phyloP scores from a whole-genome alignment of 805 yeast species.

The Lipomyces kockii region DNA sequence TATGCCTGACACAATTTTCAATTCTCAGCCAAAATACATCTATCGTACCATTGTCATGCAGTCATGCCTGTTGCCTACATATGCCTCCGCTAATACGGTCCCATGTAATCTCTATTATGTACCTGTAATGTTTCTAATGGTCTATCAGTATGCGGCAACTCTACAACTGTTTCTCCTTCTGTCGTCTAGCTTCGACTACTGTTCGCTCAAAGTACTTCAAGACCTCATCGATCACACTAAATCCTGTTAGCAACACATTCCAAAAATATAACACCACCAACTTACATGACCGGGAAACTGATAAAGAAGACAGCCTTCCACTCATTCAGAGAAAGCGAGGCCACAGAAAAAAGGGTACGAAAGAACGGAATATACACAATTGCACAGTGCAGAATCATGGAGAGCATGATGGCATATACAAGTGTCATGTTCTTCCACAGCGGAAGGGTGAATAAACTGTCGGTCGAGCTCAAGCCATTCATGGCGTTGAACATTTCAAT shows the following conservation, averaged over 20 bases:
- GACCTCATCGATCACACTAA: constrained; percentile 45
- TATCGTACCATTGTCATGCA: not conserved
- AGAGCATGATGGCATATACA: constrained; percentile 47
- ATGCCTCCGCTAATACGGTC: not conserved
- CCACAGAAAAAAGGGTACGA: constrained; percentile 45
- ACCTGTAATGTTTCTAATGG: not conserved
- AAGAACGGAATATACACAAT: constrained; percentile 48
- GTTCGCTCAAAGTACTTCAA: constrained; percentile 47
- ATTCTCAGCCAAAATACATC: not conserved
- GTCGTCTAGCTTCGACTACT: constrained; percentile 20
- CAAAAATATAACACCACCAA: not conserved
- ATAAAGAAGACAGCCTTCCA: constrained; percentile 48
- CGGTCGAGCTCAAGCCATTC: constrained; percentile 49
- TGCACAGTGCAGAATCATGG: constrained; percentile 45
- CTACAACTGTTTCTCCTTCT: constrained; percentile 13
- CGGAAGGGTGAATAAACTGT: constrained; percentile 48
- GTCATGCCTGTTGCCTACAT: not conserved
- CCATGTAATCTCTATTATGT: not conserved
- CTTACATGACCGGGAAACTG: constrained; percentile 46
- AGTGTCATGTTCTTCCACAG: constrained; percentile 49
- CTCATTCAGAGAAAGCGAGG: constrained; percentile 45
- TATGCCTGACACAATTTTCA: not conserved
- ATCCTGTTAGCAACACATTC: not conserved
- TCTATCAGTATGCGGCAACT: not conserved
- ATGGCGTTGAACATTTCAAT: constrained; percentile 52